Base-by-base conservation (phyloP, 768 basidiomycete species). In the Leccinum rimulosum region DNA sequence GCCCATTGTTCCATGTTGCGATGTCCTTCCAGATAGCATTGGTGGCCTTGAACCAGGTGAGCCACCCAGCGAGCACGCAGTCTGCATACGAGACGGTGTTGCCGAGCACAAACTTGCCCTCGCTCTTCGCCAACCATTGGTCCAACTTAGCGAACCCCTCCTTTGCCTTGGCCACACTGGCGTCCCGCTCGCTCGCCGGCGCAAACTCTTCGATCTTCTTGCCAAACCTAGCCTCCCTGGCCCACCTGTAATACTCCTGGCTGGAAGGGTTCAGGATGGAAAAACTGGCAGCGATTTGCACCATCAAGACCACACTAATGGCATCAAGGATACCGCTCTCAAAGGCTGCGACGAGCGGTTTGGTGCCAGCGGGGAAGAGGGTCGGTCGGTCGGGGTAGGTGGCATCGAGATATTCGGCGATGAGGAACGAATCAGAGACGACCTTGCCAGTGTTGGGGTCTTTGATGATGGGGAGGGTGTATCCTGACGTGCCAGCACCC, bases 341-440 rank as follows among this genome's bases (percentile, higher is more conserved):
- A 38, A 38, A 38, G 38, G 38, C 38, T 3, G 38, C 38, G 3
- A 38, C 38, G 17, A 38, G 38, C 0, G 38, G 38, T 1, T 38
- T 38, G 38, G 38, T 38, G 38, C 38, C 38, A 38, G 15, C 15
- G 15, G 38, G 38, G 38, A 38, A 38, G 38, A 38, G 38, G 17
- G 17, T 17, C 0, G 38, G 38, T 38, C 38, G 7, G 38, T 38
- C 3, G 15, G 38, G 38, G 55, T 80, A 82, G 0, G 68, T 67
- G 15, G 63, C 69, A 33, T 83, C 81, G 38, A 81, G 79, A 57
- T 82, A 82, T 57, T 72, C 69, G 0, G 79, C 79, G 52, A 82
- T 82, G 17, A 66, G 64, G 56, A 74, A 70, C 30, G 31, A n/a
- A 11, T 33, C 33, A 11, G 33, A 33, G 33, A 33, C 33, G 56